Percentiles rank a stretch among this genome's conserved stretches.
phyloP scores from a whole-genome alignment of 352 stramenopile genomes.

The Phytophthora macrochlamydospora region DNA sequence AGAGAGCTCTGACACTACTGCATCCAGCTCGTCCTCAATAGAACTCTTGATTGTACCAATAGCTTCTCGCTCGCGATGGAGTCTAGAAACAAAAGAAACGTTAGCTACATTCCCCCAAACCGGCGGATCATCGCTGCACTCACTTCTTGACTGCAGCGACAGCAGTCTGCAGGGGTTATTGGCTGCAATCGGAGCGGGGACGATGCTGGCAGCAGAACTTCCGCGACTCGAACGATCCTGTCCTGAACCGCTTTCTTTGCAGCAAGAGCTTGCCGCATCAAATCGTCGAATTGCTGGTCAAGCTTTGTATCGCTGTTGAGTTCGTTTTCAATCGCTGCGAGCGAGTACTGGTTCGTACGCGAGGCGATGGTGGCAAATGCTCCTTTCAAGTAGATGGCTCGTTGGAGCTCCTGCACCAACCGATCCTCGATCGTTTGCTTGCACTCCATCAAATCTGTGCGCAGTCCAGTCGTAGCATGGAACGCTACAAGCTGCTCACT shows the following conservation, averaged over 20 bases:
- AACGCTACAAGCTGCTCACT: slow-evolving; percentile 82
- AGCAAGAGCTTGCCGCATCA: slow-evolving; percentile 41
- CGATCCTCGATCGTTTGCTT: slow-evolving; percentile 85
- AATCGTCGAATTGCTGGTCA: slow-evolving; percentile 68
- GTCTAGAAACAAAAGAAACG: slow-evolving; percentile 33
- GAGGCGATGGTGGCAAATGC: slow-evolving; percentile 67
- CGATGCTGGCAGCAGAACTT: not conserved
- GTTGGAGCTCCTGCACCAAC: slow-evolving; percentile 73
- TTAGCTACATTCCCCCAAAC: no score
- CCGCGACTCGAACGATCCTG: slow-evolving; percentile 6
- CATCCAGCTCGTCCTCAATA: slow-evolving; percentile 67
- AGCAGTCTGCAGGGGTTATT: slow-evolving; percentile 55
- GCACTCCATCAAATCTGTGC: slow-evolving; percentile 85
- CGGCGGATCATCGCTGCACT: not conserved
- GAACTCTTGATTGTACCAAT: slow-evolving; percentile 77
- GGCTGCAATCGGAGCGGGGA: slow-evolving; percentile 12
- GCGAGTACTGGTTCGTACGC: slow-evolving; percentile 69
- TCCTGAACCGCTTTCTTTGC: slow-evolving; percentile 1
- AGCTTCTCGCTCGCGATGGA: slow-evolving; percentile 78
- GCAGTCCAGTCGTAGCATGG: slow-evolving; percentile 73
- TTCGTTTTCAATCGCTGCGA: slow-evolving; percentile 72
- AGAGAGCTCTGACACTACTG: slow-evolving; percentile 65
- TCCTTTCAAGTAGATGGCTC: slow-evolving; percentile 74
- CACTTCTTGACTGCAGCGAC: slow-evolving; percentile 77
- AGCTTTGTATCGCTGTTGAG: slow-evolving; percentile 63